Evolutionary conservation across 108 stramenopile genomes (phyloP).

Genomic region (Cyclostephanos tholiformis): DNA sequence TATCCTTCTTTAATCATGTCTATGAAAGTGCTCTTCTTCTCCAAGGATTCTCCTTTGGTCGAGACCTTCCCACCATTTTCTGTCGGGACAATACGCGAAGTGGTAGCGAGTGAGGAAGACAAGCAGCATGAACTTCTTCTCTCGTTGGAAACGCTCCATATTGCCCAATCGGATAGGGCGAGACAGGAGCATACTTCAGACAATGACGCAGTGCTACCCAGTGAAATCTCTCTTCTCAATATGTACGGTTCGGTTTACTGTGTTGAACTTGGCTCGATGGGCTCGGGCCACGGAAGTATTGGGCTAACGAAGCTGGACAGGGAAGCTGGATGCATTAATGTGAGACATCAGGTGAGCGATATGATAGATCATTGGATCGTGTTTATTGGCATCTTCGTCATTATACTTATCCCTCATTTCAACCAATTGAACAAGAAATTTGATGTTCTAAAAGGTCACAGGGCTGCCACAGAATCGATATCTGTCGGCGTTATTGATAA

Average conservation of each 20-base stretch:
- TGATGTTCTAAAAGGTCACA: not conserved
- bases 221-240: constrained; percentile 31
- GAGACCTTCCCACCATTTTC: constrained; percentile 32
- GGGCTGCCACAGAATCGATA: constrained; percentile 7
- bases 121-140: not conserved
- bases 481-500: constrained; percentile 43
- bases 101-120: not conserved
- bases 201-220: constrained; percentile 22
- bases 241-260: constrained; percentile 39
- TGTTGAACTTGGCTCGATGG: constrained; percentile 38
- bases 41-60: constrained; percentile 11
- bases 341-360: constrained; percentile 37
- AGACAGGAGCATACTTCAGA: not conserved
- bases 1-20: constrained; percentile 32
- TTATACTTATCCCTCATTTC: not conserved
- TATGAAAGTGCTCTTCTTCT: constrained; percentile 46
- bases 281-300: constrained; percentile 24
- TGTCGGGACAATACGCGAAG: constrained; percentile 38
- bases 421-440: constrained; percentile 8
- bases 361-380: not conserved
- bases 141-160: not conserved
- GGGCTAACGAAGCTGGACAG: constrained; percentile 37
- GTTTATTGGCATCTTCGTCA: not conserved
- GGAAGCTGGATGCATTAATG: constrained; percentile 25
- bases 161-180: not conserved